A percentile compares a stretch with the other conserved stretches of the same genome.
These are phyloP conservation scores for Tricholoma matsutake DNA, from an alignment of 768 basidiomycete genomes.

Conservation along the genomic window DNA sequence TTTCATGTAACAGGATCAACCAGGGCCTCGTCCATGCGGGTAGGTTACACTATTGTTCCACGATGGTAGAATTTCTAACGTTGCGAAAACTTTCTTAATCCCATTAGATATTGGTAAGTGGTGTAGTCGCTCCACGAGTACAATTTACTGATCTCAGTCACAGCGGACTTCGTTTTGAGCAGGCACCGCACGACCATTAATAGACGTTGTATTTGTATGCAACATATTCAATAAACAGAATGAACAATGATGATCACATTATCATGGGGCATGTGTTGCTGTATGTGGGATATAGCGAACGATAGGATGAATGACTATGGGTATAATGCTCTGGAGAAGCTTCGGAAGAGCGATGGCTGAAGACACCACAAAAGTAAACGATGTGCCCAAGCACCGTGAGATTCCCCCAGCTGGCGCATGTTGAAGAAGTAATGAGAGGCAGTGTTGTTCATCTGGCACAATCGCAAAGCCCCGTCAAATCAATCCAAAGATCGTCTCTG, in stretches of 20 bases:
- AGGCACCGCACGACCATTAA: conserved; percentile 74
- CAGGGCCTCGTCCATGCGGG: conserved; percentile 87
- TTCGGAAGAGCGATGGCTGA: too few relatives aligned
- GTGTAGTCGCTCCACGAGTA: not conserved
- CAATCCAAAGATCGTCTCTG: conserved; percentile 64
- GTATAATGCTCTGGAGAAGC: too few relatives aligned
- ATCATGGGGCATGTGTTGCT: not conserved
- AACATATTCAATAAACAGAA: conserved; percentile 13
- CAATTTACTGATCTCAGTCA: conserved; percentile 12
- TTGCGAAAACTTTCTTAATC: conserved; percentile 12
- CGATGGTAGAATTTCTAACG: conserved; percentile 9
- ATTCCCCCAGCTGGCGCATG: not conserved
- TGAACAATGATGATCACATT: conserved; percentile 1
- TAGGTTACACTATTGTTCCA: conserved; percentile 41
- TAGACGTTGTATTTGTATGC: conserved; percentile 12
- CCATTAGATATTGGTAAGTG: conserved; percentile 37
- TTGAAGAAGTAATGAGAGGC: not conserved
- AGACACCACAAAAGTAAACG: too few relatives aligned
- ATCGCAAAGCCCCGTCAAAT: conserved; percentile 1
- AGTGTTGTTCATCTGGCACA: too few relatives aligned
- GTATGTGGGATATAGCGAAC: not conserved
- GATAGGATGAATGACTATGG: too few relatives aligned
- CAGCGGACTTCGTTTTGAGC: conserved; percentile 90
- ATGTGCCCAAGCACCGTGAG: too few relatives aligned
- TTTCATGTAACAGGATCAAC: conserved; percentile 64